Evolutionary conservation across 148 eudicot genomes (phyloP).

Genomic region (Rhododendron kiyosumense): DNA sequence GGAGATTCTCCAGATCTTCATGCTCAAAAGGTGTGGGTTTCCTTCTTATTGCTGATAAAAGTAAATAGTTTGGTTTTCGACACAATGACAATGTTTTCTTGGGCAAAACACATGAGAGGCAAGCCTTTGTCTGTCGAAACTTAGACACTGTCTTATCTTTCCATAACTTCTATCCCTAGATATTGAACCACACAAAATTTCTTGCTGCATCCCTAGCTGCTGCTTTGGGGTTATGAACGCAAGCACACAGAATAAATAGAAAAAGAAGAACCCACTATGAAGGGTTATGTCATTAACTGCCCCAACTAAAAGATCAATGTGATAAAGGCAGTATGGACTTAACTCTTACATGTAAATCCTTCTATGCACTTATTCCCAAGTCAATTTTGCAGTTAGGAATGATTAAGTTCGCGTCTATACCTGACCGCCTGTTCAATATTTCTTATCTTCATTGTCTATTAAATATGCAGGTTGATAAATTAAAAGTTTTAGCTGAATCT

Average conservation of each 20-base stretch:
- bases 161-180: background rate
- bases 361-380: background rate
- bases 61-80: conserved; percentile 12
- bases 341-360: background rate
- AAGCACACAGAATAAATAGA: background rate
- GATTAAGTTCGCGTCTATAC: background rate
- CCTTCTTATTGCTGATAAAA: background rate
- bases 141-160: background rate
- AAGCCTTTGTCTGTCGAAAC: background rate
- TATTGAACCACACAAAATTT: background rate
- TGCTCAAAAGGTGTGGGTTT: conserved; percentile 40
- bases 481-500: conserved; percentile 36
- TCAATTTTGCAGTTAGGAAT: background rate
- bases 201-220: background rate
- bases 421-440: background rate
- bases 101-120: background rate
- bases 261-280: background rate
- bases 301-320: background rate
- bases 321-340: background rate
- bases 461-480: conserved; percentile 71
- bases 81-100: background rate
- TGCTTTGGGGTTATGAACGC: background rate
- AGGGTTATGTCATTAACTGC: background rate
- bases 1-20: conserved; percentile 53
- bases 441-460: background rate